Conservation (phyloP, 2,329 filamentous ascomycete species). For the Lachnellula hyalina region DNA sequence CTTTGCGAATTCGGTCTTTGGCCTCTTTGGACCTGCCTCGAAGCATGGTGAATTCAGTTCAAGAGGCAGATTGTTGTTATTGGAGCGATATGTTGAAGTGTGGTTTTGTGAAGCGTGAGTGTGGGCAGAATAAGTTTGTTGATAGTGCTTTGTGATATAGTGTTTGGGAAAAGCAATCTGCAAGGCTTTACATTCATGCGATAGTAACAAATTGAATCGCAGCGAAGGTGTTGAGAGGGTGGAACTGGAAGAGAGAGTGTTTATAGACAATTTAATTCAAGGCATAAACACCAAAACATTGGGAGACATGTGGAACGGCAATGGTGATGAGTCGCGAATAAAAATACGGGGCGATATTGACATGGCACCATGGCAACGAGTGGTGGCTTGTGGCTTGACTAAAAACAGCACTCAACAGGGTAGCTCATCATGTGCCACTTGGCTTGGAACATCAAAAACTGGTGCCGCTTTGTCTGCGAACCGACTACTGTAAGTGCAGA, state of each 20-base stretch:
- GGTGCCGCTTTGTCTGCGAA: no score
- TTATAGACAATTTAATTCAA: neutral
- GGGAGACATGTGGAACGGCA: neutral
- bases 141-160: neutral
- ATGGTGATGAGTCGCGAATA: neutral
- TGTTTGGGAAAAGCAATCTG: neutral
- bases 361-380: neutral
- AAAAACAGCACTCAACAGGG: no score
- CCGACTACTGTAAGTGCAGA: neutral
- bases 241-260: neutral
- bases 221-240: neutral
- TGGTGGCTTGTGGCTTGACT: no score
- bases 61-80: neutral
- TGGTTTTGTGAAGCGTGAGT: neutral
- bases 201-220: neutral
- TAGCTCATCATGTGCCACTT: no score
- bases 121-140: neutral
- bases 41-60: conserved; percentile 18
- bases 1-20: conserved; percentile 41
- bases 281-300: neutral
- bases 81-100: neutral
- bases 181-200: neutral
- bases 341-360: neutral
- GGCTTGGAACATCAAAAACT: no score
- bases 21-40: conserved; percentile 24